These are phyloP conservation scores for Melampsora larici-populina DNA, from an alignment of 1,284 basidiomycete species.

Conservation along the genomic window DNA sequence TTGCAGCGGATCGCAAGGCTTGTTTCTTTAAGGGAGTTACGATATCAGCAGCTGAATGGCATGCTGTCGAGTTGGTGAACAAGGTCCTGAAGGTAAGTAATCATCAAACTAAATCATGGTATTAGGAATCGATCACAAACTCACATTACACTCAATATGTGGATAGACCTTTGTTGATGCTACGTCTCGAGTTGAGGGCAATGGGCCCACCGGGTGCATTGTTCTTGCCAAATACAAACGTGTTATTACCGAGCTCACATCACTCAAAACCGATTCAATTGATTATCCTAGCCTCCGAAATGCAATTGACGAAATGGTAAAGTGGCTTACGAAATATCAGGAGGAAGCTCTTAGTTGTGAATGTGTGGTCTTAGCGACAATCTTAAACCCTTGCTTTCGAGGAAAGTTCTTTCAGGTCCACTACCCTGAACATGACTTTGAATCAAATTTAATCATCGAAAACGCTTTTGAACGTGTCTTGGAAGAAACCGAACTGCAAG, in stretches of 20 bases:
- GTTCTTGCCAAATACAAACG: not conserved
- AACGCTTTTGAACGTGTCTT: too few relatives aligned
- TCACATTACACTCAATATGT: too few relatives aligned
- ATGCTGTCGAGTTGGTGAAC: not conserved
- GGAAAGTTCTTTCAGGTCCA: not conserved
- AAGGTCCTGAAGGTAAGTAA: not conserved
- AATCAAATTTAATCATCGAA: too few relatives aligned
- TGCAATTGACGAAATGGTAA: not conserved
- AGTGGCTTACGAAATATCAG: too few relatives aligned
- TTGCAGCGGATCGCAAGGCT: too few relatives aligned
- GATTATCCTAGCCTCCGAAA: not conserved
- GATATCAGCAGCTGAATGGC: not conserved
- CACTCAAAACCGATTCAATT: not conserved
- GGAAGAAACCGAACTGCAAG: too few relatives aligned
- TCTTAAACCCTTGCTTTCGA: conserved; percentile 1
- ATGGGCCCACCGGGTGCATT: not conserved
- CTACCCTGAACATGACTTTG: not conserved
- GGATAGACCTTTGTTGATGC: not conserved
- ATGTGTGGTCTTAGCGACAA: not conserved
- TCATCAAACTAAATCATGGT: too few relatives aligned
- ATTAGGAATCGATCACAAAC: too few relatives aligned
- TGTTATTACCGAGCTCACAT: too few relatives aligned
- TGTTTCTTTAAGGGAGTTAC: not conserved
- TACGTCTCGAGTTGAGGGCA: not conserved
- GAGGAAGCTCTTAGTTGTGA: conserved; percentile 4